These are phyloP conservation scores for Chrysoporthe puriensis DNA, from an alignment of 2,329 filamentous ascomycete species.

Conservation along the genomic window DNA sequence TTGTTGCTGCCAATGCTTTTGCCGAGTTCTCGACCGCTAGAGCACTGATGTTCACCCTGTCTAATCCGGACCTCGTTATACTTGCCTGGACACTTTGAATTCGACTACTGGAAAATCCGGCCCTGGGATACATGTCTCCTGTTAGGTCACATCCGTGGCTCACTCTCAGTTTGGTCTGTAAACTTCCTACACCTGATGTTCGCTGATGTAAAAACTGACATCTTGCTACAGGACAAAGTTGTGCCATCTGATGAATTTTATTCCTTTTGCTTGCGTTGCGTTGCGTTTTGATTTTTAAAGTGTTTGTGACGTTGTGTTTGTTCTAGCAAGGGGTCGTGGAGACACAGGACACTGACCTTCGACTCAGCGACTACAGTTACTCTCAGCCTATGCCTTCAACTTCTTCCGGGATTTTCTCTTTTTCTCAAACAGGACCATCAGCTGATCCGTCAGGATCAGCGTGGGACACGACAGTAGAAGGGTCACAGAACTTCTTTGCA, in stretches of 20 bases:
- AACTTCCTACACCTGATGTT: slow-evolving; percentile 32
- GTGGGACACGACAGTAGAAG: slow-evolving; percentile 62
- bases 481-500: slow-evolving; percentile 62
- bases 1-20: background rate
- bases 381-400: slow-evolving; percentile 55
- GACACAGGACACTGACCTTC: slow-evolving; percentile 60
- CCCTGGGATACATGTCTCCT: slow-evolving; percentile 17
- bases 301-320: slow-evolving; percentile 29
- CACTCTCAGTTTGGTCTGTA: slow-evolving; percentile 44
- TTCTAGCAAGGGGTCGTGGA: slow-evolving; percentile 43
- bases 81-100: background rate
- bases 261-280: slow-evolving; percentile 31
- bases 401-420: slow-evolving; percentile 58
- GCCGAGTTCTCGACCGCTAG: background rate
- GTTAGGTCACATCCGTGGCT: slow-evolving; percentile 15
- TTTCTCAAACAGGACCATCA: slow-evolving; percentile 63
- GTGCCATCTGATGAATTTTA: slow-evolving; percentile 46
- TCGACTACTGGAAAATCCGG: background rate
- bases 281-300: background rate
- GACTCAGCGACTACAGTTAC: slow-evolving; percentile 60
- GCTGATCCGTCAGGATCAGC: slow-evolving; percentile 56
- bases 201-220: slow-evolving; percentile 40
- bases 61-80: background rate
- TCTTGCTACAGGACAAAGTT: slow-evolving; percentile 58
- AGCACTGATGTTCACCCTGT: background rate